These are phyloP conservation scores for Panaeolus cyanescens DNA, from an alignment of 768 basidiomycete genomes.

Conservation along the genomic window DNA sequence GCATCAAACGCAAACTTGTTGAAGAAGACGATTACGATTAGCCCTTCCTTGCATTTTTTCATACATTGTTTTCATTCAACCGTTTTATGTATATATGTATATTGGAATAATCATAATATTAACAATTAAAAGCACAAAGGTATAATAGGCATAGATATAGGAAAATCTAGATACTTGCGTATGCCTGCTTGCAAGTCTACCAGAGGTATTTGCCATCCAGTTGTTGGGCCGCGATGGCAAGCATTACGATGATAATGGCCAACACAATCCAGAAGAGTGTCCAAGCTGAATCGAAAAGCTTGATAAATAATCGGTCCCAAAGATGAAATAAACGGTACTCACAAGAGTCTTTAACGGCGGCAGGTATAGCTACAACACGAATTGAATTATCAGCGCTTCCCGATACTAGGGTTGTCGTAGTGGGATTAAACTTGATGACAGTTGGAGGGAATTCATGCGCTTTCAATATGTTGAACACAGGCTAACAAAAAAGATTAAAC, in stretches of 20 bases:
- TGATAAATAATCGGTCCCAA: conserved; percentile 8
- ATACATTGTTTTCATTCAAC: conserved; percentile 3
- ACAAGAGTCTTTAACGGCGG: conserved; percentile 52
- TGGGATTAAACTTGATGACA: conserved; percentile 84
- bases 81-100: conserved; percentile 8
- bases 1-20: conserved; percentile 76
- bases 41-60: conserved; percentile 7
- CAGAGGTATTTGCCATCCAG: conserved; percentile 13
- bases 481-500: conserved; percentile 47
- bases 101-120: conserved; percentile 17
- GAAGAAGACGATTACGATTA: conserved; percentile 86
- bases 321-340: conserved; percentile 25
- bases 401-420: conserved; percentile 77
- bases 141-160: conserved; percentile 15
- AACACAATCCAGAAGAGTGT: conserved; percentile 39
- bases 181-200: conserved; percentile 10
- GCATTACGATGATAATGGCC: conserved; percentile 41
- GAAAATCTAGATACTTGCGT: conserved; percentile 8
- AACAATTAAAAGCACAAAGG: conserved; percentile 9
- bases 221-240: conserved; percentile 42
- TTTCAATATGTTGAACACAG: conserved; percentile 82
- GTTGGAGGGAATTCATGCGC: conserved; percentile 96
- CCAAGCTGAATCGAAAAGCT: conserved; percentile 37
- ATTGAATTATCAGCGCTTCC: conserved; percentile 91
- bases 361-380: conserved; percentile 56